Evolutionary conservation across 805 yeast species (phyloP).

Genomic region (Metschnikowia vanudenii): DNA sequence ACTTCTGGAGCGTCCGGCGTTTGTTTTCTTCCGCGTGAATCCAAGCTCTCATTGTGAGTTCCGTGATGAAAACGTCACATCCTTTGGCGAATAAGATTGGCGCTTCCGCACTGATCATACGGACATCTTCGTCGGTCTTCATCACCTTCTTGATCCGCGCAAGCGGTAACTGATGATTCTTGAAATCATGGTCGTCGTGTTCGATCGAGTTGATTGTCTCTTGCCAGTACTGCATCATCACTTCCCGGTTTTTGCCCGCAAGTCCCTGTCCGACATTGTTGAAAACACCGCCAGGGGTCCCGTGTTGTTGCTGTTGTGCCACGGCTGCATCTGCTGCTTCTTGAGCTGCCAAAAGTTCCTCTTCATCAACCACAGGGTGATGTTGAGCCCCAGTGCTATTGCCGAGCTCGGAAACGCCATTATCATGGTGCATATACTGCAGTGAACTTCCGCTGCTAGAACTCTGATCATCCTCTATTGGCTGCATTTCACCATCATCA

Average conservation of each 20-base stretch:
- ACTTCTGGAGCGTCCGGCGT: slow-evolving; percentile 88
- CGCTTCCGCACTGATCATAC: slow-evolving; percentile 98
- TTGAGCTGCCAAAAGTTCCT: slow-evolving; percentile 43
- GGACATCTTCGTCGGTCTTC: slow-evolving; percentile 96
- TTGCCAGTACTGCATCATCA: slow-evolving; percentile 98
- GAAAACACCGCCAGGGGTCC: slow-evolving; percentile 60
- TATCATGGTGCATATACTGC: slow-evolving; percentile 13
- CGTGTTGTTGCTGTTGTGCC: slow-evolving; percentile 41
- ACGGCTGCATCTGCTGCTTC: slow-evolving; percentile 50
- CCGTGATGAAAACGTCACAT: slow-evolving; percentile 95
- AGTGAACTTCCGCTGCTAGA: slow-evolving; percentile 20
- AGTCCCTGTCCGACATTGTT: slow-evolving; percentile 78
- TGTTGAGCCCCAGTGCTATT: slow-evolving; percentile 4
- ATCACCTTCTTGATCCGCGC: slow-evolving; percentile 96
- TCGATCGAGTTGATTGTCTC: slow-evolving; percentile 92
- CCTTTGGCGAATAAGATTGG: slow-evolving; percentile 97
- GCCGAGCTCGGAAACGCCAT: slow-evolving; percentile 9
- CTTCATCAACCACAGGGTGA: slow-evolving; percentile 36
- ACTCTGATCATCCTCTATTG: slow-evolving; percentile 20
- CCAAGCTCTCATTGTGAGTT: slow-evolving; percentile 98
- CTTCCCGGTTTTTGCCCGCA: slow-evolving; percentile 58
- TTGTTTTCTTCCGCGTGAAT: slow-evolving; percentile 96
- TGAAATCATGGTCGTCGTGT: slow-evolving; percentile 84
- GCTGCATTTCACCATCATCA: slow-evolving; percentile 28
- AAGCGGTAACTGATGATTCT: slow-evolving; percentile 89